These are phyloP conservation scores for Elsinoe fawcettii DNA, from an alignment of 2,329 filamentous ascomycete species.

Conservation along the genomic window DNA sequence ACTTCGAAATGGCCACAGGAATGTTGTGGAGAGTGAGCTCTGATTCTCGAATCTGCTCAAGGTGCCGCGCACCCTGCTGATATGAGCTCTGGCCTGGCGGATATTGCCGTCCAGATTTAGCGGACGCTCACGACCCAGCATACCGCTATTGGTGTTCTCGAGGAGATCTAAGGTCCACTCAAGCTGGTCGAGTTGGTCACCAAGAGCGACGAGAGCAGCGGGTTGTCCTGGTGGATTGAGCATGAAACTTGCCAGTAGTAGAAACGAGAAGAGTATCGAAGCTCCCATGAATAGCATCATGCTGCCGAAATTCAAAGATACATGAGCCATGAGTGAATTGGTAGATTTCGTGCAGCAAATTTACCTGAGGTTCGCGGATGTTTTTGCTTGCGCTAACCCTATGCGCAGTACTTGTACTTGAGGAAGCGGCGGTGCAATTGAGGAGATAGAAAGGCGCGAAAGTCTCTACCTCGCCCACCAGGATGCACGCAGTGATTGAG, in stretches of 20 bases:
- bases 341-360: too few relatives aligned
- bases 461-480: neutral
- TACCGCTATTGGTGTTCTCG: neutral
- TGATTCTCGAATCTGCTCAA: neutral
- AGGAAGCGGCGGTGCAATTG: neutral
- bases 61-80: neutral
- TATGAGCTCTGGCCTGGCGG: neutral
- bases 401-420: too few relatives aligned
- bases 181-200: neutral
- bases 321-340: too few relatives aligned
- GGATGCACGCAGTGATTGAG: neutral
- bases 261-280: neutral
- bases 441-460: neutral
- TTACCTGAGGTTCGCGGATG: too few relatives aligned
- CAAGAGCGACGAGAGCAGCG: neutral
- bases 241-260: neutral
- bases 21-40: neutral
- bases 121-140: neutral
- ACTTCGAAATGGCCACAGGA: neutral
- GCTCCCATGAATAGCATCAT: neutral
- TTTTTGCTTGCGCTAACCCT: too few relatives aligned
- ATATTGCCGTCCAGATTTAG: neutral
- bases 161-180: neutral
- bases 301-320: neutral
- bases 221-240: neutral